These are phyloP conservation scores for Comarum palustre DNA, from an alignment of 306 rosid species.

Conservation along the genomic window DNA sequence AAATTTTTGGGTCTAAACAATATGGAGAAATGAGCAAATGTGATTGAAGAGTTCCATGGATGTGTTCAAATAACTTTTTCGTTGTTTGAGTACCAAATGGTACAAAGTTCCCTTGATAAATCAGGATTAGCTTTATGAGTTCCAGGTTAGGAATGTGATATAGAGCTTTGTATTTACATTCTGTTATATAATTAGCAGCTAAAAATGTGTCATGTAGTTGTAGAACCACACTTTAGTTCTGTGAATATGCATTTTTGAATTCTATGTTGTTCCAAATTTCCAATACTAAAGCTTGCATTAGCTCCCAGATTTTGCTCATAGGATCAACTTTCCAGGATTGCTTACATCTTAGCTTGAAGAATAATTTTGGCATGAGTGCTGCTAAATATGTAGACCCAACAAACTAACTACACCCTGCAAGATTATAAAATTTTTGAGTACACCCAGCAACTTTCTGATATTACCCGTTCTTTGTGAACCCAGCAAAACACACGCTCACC, in stretches of 20 bases:
- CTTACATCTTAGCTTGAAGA: neutral
- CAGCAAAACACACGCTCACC: too few relatives aligned
- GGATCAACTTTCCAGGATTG: conserved; percentile 12
- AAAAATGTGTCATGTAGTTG: neutral
- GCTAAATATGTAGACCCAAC: too few relatives aligned
- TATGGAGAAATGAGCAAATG: neutral
- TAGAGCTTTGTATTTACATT: neutral
- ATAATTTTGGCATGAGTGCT: too few relatives aligned
- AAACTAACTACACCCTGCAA: too few relatives aligned
- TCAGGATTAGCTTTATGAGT: neutral
- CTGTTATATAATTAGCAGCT: neutral
- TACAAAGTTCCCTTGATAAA: neutral
- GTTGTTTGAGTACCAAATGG: neutral
- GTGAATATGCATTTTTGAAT: neutral
- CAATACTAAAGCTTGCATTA: neutral
- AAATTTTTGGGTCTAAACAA: neutral
- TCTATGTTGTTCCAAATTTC: neutral
- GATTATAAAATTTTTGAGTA: too few relatives aligned
- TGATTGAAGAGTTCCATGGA: neutral
- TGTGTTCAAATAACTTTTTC: neutral
- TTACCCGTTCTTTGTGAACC: too few relatives aligned
- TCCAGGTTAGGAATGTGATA: neutral
- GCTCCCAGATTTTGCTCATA: neutral
- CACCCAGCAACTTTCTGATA: too few relatives aligned
- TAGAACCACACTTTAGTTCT: neutral